Conservation (phyloP, 176 grass and related monocot genomes). For the Rhynchospora tenuis region DNA sequence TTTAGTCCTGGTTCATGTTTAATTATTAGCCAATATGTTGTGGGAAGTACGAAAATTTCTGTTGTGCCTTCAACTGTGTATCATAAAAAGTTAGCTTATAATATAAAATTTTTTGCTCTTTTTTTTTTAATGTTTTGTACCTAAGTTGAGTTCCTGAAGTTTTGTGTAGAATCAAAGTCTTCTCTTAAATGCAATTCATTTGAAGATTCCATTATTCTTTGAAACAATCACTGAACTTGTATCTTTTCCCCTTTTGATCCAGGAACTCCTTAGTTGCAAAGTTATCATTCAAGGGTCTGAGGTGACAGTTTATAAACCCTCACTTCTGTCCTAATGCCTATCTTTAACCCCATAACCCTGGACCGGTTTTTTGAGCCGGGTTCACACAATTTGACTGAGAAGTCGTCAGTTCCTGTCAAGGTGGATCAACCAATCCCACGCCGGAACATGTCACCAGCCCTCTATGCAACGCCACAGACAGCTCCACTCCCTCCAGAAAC, state of each 20-base stretch:
- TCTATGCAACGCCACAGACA: conserved; percentile 67
- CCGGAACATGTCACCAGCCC: conserved; percentile 43
- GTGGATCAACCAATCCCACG: conserved; percentile 28
- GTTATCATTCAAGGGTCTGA: neutral
- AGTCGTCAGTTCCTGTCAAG: conserved; percentile 12
- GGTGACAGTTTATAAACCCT: neutral
- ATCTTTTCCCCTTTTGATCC: conserved; percentile 27
- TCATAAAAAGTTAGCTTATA: neutral
- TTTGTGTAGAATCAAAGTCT: neutral
- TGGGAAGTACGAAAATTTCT: neutral
- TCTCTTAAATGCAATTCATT: neutral
- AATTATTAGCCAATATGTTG: neutral
- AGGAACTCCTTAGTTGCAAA: conserved; percentile 29
- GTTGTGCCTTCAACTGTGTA: no score
- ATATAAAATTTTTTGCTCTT: neutral
- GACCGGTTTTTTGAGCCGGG: conserved; percentile 51
- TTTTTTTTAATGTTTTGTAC: neutral
- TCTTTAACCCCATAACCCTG: conserved; percentile 54
- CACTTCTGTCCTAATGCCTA: conserved; percentile 40
- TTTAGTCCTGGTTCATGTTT: neutral
- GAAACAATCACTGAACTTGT: neutral
- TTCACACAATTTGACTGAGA: conserved; percentile 27
- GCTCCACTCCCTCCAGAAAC: conserved; percentile 55
- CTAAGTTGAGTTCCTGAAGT: neutral
- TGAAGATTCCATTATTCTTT: neutral